Percentiles rank a stretch among this genome's conserved stretches.
These are phyloP conservation scores for Cystoderma amianthinum DNA, from an alignment of 768 basidiomycete species.

Conservation along the genomic window DNA sequence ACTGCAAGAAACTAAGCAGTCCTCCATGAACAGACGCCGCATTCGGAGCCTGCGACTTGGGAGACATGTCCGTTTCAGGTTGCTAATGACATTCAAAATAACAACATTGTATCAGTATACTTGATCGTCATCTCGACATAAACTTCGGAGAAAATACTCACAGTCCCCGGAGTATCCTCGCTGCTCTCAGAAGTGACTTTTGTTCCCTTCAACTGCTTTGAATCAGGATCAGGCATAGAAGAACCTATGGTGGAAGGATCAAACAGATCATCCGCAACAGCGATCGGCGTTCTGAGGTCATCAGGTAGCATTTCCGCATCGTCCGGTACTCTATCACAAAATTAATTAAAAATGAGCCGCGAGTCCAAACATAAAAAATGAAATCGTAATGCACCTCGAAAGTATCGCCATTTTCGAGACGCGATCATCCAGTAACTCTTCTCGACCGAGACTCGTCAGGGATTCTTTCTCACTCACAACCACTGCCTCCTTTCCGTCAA, in stretches of 20 bases:
- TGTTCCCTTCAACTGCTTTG: slow-evolving; percentile 9
- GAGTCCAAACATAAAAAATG: slow-evolving; percentile 6
- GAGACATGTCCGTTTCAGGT: slow-evolving; percentile 5
- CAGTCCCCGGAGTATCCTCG: slow-evolving; percentile 21
- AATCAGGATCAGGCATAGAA: slow-evolving; percentile 9
- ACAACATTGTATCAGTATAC: neutral
- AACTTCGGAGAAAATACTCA: slow-evolving; percentile 14
- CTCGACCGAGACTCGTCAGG: slow-evolving; percentile 61
- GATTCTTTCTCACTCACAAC: slow-evolving; percentile 75
- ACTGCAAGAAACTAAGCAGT: slow-evolving; percentile 55
- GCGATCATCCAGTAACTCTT: slow-evolving; percentile 71
- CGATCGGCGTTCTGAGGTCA: slow-evolving; percentile 54
- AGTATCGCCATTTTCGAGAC: slow-evolving; percentile 60
- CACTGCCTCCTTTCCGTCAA: slow-evolving; percentile 44
- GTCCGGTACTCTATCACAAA: slow-evolving; percentile 37
- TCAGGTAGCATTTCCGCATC: slow-evolving; percentile 54
- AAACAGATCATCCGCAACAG: slow-evolving; percentile 52
- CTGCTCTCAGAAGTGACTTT: slow-evolving; percentile 9
- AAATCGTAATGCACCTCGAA: slow-evolving; percentile 44
- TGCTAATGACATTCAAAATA: neutral
- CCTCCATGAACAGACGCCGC: slow-evolving; percentile 21
- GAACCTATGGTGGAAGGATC: slow-evolving; percentile 24
- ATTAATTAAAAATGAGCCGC: neutral
- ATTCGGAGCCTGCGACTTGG: slow-evolving; percentile 2
- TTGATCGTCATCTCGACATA: slow-evolving; percentile 3